These are phyloP conservation scores for Fraxinus albicans DNA, from an alignment of 305 asterid genomes.

Conservation along the genomic window DNA sequence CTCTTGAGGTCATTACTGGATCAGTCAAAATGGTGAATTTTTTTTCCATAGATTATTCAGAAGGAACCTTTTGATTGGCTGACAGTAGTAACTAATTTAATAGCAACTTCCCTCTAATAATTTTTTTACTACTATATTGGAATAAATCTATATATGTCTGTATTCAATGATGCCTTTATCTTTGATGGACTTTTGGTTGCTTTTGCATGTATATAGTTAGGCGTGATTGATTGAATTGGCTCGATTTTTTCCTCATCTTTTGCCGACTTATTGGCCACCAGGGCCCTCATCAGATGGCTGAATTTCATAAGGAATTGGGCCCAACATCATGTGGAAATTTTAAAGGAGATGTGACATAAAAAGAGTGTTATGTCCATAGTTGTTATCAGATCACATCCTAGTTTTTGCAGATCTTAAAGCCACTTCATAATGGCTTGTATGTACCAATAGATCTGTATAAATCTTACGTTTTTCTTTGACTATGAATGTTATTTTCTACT, in stretches of 20 bases:
- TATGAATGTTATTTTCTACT: background rate
- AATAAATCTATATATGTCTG: conserved; percentile 18
- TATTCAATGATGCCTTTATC: conserved; percentile 6
- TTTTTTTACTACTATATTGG: background rate
- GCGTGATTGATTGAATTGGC: conserved; percentile 40
- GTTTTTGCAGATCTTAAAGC: conserved; percentile 32
- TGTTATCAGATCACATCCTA: conserved; percentile 29
- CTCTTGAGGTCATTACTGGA: background rate
- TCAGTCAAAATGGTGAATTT: conserved; percentile 3
- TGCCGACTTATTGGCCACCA: conserved; percentile 43
- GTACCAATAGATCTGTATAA: conserved; percentile 38
- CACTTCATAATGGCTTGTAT: conserved; percentile 27
- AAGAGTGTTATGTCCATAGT: conserved; percentile 17
- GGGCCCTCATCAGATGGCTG: conserved; percentile 53
- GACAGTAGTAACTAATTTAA: conserved; percentile 11
- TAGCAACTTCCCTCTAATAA: conserved; percentile 22
- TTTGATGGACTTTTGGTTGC: conserved; percentile 23
- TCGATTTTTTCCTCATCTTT: conserved; percentile 25
- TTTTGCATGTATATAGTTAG: conserved; percentile 41
- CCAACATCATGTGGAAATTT: conserved; percentile 35
- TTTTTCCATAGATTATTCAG: background rate
- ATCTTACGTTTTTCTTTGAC: too few relatives aligned
- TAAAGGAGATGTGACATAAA: conserved; percentile 24
- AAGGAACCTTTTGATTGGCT: background rate
- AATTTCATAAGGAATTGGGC: conserved; percentile 39